Evolutionary conservation across 2,329 filamentous ascomycete species (phyloP), one percentile per base, ranked within the genome.

Genomic region (Colletotrichum somersetense): DNA sequence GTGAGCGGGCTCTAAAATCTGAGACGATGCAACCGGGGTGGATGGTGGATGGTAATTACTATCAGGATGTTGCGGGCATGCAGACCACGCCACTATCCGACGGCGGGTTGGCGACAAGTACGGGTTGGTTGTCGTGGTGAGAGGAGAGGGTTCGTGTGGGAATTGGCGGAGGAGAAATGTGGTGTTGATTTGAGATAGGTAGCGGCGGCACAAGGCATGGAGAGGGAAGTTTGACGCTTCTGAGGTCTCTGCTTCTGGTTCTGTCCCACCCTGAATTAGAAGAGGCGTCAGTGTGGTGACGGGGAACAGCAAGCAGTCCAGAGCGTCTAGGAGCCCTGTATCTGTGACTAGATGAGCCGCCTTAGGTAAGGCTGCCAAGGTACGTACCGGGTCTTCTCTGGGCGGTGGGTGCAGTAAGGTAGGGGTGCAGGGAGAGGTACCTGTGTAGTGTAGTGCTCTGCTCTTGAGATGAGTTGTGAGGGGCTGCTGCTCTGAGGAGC

Each of bases 161-260:
- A 55, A 50, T 48, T 65, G 66, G 66, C 55, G 59, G 71, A 69
- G 59, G 35, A 58, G 69, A 55, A 67, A 57, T 46, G 69, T 65
- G 72, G 68, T 68, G 64, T 64, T 72, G 64, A 72, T 73, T 65
- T 58, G 57, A 62, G 53, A 71, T 65, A 38, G 71, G 59, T 35
- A 44, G 67, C 53, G 62, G 62, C 58, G 53, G 71, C 67, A 56
- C 42, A 56, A 59, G 67, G 66, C 61, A 73, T 44, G 71, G 71
- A 62, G 61, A 73, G 57, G 67, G 67, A 71, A 73, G 67, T 71
- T 73, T 73, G 72, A 72, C 71, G 67, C 53, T 71, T 59, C 56
- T 67, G 64, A 68, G 58, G 65, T 68, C 68, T 71, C 56, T 71
- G 68, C 57, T 71, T 33, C 65, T 42, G 33, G 23, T 62, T 26